These are phyloP conservation scores for Termitomyces sp. DNA, from an alignment of 768 basidiomycete species.

Conservation along the genomic window DNA sequence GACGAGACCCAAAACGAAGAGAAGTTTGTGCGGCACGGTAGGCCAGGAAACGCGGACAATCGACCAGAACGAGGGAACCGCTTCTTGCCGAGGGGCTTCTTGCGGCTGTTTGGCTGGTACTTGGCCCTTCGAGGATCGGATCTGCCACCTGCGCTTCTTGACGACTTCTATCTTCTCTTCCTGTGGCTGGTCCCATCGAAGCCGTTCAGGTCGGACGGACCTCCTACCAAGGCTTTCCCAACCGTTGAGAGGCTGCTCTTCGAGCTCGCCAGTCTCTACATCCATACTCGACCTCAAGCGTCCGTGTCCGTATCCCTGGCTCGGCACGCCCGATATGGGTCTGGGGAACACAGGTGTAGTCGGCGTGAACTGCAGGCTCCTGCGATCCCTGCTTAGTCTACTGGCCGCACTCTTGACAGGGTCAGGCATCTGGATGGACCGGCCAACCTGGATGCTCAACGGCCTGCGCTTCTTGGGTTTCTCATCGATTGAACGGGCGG, in stretches of 20 bases:
- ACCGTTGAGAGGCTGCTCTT: slow-evolving; percentile 36
- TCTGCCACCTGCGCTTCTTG: slow-evolving; percentile 4
- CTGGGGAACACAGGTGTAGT: slow-evolving; percentile 34
- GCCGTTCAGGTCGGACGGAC: slow-evolving; percentile 15
- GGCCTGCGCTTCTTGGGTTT: slow-evolving; percentile 10
- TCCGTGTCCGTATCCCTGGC: not conserved
- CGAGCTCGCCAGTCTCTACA: slow-evolving; percentile 24
- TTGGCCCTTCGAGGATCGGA: not conserved
- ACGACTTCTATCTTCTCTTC: not conserved
- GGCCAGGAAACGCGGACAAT: slow-evolving; percentile 58
- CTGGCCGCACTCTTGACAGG: not conserved
- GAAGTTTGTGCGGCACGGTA: slow-evolving; percentile 66
- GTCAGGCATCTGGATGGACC: slow-evolving; percentile 13
- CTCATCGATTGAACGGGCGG: slow-evolving; percentile 21
- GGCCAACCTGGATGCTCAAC: slow-evolving; percentile 16
- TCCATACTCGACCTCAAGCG: slow-evolving; percentile 9
- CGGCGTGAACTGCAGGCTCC: slow-evolving; percentile 67
- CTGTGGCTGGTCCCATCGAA: slow-evolving; percentile 20
- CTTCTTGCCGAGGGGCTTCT: not conserved
- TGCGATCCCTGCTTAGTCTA: slow-evolving; percentile 21
- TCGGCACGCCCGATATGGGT: slow-evolving; percentile 9
- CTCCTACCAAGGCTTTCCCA: slow-evolving; percentile 25
- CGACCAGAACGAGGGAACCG: slow-evolving; percentile 33
- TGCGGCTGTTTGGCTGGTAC: not conserved
- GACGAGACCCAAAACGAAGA: slow-evolving; percentile 65